Evolutionary conservation across 805 yeast genomes (phyloP), one percentile per base, ranked within the genome.

Genomic region (Candida chauliodis): DNA sequence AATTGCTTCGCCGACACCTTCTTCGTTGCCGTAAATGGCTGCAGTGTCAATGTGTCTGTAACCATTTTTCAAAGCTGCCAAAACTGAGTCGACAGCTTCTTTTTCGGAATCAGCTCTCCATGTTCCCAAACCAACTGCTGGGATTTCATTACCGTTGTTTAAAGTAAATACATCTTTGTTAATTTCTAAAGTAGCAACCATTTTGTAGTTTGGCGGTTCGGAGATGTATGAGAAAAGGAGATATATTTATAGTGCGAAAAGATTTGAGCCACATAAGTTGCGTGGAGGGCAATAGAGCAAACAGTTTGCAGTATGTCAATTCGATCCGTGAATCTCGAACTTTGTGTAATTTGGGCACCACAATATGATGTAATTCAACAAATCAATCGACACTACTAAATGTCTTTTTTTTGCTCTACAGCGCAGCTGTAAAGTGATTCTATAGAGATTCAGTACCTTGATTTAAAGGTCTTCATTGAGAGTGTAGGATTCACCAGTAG

Each of bases 11-110:
- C 87, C 86, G 35, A 83, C 82, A 37, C 72, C 75, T 35, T 56
- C 78, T 58, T 84, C 91, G 52, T 83, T 84, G 8, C 69, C 64
- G 61, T 84, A 85, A 34, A 71, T 69, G 27, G 79, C 76, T 22
- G 95, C 93, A 16, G 87, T 77, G 59, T 85, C 95, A 46, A 86
- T 80, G 58, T 85, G 95, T 47, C 78, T 73, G 64, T 83, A 83
- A 21, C 91, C 91, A 34, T 69, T 68, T 46, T 80, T 60, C 42
- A 81, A 55, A 7, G 95, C 95, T 23, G 69, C 52, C 34, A 63
- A 56, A 32, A 81, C 86, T 25, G 91, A 75, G 19, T 67, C 61
- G 51, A 67, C 64, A 25, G 78, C 86, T 5, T 45, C 51, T 24
- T 72, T 71, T n/a, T 30, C 29, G 13, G 68, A 72, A 16, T 75